Evolutionary conservation across 2,329 filamentous ascomycete genomes (phyloP).

Genomic region (Pyricularia sp.): DNA sequence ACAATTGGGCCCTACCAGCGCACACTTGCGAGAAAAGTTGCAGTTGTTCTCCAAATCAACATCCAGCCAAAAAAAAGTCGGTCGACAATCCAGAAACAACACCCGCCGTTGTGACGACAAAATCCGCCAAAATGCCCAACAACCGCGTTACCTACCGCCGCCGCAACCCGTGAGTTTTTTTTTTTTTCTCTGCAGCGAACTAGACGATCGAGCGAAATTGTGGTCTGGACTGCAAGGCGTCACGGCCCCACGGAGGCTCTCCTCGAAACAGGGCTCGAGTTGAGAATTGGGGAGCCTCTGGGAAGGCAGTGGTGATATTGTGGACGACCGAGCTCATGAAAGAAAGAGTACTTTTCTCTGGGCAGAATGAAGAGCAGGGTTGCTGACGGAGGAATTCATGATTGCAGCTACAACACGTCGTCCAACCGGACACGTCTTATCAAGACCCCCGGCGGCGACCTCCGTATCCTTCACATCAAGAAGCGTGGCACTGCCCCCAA

Average conservation of each 20-base stretch:
- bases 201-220: neutral
- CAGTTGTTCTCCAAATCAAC: neutral
- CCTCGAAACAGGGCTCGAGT: neutral
- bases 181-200: slow-evolving; percentile 2
- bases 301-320: neutral
- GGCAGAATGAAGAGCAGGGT: neutral
- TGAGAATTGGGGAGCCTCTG: neutral
- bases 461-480: slow-evolving; percentile 98
- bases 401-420: slow-evolving; percentile 81
- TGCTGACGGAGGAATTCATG: neutral
- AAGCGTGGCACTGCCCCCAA: slow-evolving; percentile 97
- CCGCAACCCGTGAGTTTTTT: slow-evolving; percentile 55
- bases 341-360: neutral
- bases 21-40: neutral
- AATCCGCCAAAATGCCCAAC: slow-evolving; percentile 37
- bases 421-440: slow-evolving; percentile 94
- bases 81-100: neutral
- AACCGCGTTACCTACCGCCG: slow-evolving; percentile 52
- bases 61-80: neutral
- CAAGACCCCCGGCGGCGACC: slow-evolving; percentile 92
- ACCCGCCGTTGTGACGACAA: slow-evolving; percentile 1
- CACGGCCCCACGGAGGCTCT: neutral
- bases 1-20: neutral
- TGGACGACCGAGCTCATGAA: neutral
- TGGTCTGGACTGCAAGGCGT: neutral